These are phyloP conservation scores for Zoysia japonica DNA, from an alignment of 176 grass and related monocot genomes.

Conservation along the genomic window DNA sequence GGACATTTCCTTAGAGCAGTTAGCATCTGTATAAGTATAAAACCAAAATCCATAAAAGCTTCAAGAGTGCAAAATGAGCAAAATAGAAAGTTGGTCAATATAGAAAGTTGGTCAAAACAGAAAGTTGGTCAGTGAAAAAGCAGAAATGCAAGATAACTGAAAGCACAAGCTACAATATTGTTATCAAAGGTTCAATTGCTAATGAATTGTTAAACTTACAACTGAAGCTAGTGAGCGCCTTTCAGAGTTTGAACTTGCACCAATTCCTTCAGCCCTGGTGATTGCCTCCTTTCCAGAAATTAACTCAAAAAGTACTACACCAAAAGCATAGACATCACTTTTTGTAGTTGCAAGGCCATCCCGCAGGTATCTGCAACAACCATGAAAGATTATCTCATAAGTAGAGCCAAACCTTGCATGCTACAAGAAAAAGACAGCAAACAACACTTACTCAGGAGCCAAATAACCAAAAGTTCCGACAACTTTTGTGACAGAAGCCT, in stretches of 20 bases:
- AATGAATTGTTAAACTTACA: slow-evolving; percentile 62
- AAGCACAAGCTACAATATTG: background rate
- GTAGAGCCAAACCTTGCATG: slow-evolving; percentile 12
- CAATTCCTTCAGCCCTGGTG: slow-evolving; percentile 64
- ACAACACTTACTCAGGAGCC: slow-evolving; percentile 83
- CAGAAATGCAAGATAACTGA: background rate
- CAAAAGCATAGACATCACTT: slow-evolving; percentile 98
- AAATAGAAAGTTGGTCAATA: slow-evolving; percentile 18
- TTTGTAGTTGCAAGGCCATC: slow-evolving; percentile 93
- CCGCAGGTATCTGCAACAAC: slow-evolving; percentile 72
- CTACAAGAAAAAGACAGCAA: background rate
- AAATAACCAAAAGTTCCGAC: slow-evolving; percentile 98
- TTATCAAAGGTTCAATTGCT: slow-evolving; percentile 16
- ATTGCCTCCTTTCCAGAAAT: slow-evolving; percentile 96
- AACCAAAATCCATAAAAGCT: slow-evolving; percentile 24
- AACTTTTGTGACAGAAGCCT: slow-evolving; percentile 95
- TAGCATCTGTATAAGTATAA: slow-evolving; percentile 67
- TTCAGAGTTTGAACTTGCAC: slow-evolving; percentile 63
- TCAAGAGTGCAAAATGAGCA: slow-evolving; percentile 1
- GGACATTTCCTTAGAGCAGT: slow-evolving; percentile 66
- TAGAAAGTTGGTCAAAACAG: background rate
- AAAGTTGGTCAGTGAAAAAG: background rate
- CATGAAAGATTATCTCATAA: slow-evolving; percentile 26
- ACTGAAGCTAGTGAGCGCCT: slow-evolving; percentile 90
- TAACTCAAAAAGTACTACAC: slow-evolving; percentile 93